A percentile compares a stretch with the other conserved stretches of the same genome.
phyloP scores from a whole-genome alignment of 2,329 filamentous ascomycete species.

The Ascochyta pisi region DNA sequence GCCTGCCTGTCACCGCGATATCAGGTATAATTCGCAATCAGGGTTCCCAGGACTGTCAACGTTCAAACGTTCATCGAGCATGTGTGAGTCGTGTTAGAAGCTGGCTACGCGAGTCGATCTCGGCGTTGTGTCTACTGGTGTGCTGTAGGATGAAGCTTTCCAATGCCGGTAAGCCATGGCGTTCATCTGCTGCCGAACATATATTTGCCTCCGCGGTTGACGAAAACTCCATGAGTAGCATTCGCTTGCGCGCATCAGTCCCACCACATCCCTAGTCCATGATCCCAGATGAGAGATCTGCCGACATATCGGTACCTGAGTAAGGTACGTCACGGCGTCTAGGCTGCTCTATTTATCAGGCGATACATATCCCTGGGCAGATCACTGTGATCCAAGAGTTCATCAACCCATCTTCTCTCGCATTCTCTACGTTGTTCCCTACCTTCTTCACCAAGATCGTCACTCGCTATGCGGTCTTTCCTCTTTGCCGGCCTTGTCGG shows the following conservation, averaged over 20 bases:
- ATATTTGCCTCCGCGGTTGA: neutral
- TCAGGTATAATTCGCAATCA: neutral
- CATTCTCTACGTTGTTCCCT: neutral
- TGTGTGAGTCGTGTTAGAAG: neutral
- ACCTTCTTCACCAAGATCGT: conserved; percentile 3
- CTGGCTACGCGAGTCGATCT: neutral
- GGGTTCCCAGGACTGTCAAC: neutral
- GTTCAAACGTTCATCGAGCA: neutral
- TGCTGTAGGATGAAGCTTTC: neutral
- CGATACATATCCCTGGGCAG: conserved; percentile 12
- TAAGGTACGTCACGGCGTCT: neutral
- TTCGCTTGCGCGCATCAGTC: neutral
- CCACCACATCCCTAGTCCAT: no score
- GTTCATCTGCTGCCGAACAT: neutral
- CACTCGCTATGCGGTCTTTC: conserved; percentile 23
- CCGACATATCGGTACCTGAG: neutral
- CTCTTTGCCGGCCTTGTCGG: conserved; percentile 18
- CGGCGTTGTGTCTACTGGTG: neutral
- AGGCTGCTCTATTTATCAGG: neutral
- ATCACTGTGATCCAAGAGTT: conserved; percentile 12
- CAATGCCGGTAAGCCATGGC: neutral
- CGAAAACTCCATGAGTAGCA: neutral
- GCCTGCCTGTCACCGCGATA: neutral
- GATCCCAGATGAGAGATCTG: neutral
- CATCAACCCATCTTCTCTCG: conserved; percentile 5